Base-by-base conservation (phyloP, 768 basidiomycete species). In the Pholiota microspora region DNA sequence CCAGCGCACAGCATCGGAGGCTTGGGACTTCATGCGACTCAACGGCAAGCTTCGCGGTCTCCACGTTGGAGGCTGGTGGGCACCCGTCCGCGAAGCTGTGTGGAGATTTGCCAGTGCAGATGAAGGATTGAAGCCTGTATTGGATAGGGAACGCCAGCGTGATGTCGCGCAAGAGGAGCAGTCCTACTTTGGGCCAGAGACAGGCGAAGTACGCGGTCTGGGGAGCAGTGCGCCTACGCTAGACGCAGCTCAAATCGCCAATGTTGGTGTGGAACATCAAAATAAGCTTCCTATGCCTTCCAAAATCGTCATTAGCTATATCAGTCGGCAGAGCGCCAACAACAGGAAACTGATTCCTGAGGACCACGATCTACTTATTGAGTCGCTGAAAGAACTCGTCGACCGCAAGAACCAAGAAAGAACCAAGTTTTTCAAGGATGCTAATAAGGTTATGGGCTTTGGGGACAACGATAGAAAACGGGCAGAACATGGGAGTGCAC, bases 1-100 rank as follows among this genome's bases (percentile, higher is more conserved):
- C 4, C 87, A 90, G 61, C 76, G 92, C 15, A 91, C 82, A 0
- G 90, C 89, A 0, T 80, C 86, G 1, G 83, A 85, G 64, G 85
- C 91, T 7, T 75, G 79, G 69, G 77, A 85, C 45, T 68, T 72
- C 54, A 82, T 86, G 76, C 66, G 68, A 4, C 45, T 55, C 5
- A 48, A 61, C 13, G 64, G 67, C 8, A 65, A 69, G 55, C 64
- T 78, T 9, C 62, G 69, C 27, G 77, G 78, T 0, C 61, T 69
- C 4, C 71, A 69, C 35, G 78, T 75, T 5, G 80, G 79, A 25
- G 78, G 77, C 38, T 94, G 89, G 89, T 94, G 91, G 90, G 84
- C 85, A 63, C 82, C 86, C n/a, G 64, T 94, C 18, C 74, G 87
- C 29, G 67, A 78, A 32, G 80, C 80, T 2, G 78, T 93, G 25